Percentiles rank a stretch among this genome's conserved stretches.
These are phyloP conservation scores for Coemansia sp. DNA, from an alignment of 192 early-diverging fungal species.

Conservation along the genomic window DNA sequence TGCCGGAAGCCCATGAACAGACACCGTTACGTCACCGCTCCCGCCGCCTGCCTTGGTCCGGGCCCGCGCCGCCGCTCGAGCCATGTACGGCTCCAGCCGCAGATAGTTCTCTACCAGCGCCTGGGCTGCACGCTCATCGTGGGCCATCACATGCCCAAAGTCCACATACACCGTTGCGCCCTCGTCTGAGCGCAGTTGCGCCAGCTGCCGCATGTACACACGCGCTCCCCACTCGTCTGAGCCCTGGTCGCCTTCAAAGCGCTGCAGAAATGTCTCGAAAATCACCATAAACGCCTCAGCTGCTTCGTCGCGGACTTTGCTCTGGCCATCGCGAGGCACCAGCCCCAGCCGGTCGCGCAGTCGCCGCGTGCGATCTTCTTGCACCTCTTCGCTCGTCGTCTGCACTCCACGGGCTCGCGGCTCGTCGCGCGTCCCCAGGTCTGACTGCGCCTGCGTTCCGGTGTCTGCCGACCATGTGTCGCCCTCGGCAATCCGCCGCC, in stretches of 20 bases:
- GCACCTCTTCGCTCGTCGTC: conserved; percentile 51
- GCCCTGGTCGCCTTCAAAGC: conserved; percentile 39
- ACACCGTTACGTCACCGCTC: conserved; percentile 48
- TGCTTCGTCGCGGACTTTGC: conserved; percentile 62
- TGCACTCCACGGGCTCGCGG: conserved; percentile 1
- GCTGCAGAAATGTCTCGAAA: conserved; percentile 72
- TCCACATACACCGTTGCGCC: conserved; percentile 74
- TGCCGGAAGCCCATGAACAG: conserved; percentile 63
- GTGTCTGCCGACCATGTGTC: background rate
- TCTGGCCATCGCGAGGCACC: conserved; percentile 30
- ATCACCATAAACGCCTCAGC: conserved; percentile 64
- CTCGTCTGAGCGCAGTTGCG: conserved; percentile 58
- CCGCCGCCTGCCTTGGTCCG: background rate
- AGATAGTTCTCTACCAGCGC: conserved; percentile 73
- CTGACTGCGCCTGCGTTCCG: conserved; percentile 24
- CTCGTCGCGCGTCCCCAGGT: conserved; percentile 35
- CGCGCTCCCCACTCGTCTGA: conserved; percentile 18
- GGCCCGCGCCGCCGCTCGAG: conserved; percentile 74
- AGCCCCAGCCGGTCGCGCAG: conserved; percentile 44
- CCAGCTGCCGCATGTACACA: conserved; percentile 71
- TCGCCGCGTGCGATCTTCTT: conserved; percentile 38
- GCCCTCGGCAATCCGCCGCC: conserved; percentile 30
- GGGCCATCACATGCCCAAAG: conserved; percentile 61
- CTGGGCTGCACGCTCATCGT: conserved; percentile 60
- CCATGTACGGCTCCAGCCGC: conserved; percentile 83